phyloP scores from a whole-genome alignment of 2,329 filamentous ascomycete species.

The Neonectria faginata region DNA sequence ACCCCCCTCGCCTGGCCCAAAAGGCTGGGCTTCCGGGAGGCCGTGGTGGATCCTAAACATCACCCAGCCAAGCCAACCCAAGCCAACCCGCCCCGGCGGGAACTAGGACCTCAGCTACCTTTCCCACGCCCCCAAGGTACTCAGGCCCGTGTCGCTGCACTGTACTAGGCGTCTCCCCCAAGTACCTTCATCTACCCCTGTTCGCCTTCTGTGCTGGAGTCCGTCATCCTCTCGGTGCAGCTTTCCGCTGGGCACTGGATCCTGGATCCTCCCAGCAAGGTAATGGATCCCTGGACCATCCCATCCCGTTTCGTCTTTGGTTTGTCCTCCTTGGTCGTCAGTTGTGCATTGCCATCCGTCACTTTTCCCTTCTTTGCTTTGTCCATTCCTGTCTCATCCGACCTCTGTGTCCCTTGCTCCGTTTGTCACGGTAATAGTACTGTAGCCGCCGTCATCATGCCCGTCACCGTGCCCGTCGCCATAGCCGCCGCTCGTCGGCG shows the following conservation, averaged over 20 bases:
- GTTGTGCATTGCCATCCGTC: conserved; percentile 30
- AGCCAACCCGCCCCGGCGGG: conserved; percentile 35
- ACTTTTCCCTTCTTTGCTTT: conserved; percentile 25
- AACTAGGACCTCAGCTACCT: conserved; percentile 37
- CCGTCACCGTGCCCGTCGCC: conserved; percentile 17
- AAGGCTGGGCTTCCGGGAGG: conserved; percentile 29
- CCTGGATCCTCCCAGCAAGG: conserved; percentile 16
- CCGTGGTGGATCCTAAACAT: conserved; percentile 31
- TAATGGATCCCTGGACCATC: conserved; percentile 30
- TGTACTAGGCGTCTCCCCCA: conserved; percentile 31
- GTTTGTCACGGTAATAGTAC: conserved; percentile 13
- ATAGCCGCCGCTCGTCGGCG: conserved; percentile 12
- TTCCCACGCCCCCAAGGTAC: conserved; percentile 30
- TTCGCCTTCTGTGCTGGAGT: conserved; percentile 33
- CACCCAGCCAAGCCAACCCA: conserved; percentile 26
- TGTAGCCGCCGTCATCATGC: conserved; percentile 9
- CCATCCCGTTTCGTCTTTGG: conserved; percentile 15
- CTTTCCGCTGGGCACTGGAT: conserved; percentile 26
- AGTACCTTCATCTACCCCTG: conserved; percentile 36
- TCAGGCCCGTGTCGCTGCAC: conserved; percentile 37
- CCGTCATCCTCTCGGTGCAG: conserved; percentile 41
- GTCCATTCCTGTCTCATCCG: conserved; percentile 32
- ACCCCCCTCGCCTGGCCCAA: conserved; percentile 26
- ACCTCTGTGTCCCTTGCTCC: conserved; percentile 25
- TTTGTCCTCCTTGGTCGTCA: background rate